Evolutionary conservation across 2,329 filamentous ascomycete genomes (phyloP), one percentile per base, ranked within the genome.

Genomic region (Hymenoscyphus infarciens): DNA sequence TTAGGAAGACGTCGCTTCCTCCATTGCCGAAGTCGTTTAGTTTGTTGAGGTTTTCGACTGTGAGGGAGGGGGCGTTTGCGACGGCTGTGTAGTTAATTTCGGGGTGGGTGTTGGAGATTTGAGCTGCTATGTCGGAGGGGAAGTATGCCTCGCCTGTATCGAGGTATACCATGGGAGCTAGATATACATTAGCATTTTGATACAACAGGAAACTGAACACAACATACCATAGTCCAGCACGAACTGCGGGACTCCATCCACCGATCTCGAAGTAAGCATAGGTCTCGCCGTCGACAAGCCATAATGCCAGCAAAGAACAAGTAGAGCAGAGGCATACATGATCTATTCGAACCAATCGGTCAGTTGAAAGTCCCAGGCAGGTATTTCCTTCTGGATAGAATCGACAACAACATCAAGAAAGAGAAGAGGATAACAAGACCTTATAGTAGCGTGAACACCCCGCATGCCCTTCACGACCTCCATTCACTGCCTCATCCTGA

Each of bases 131-230:
- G 64, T 81, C 80, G 52, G 80, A 80, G 5, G 82, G 82, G 56
- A 78, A 77, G 68, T 81, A 83, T 31, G 71, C 67, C 64, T 84
- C 82, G 64, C 75, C 65, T 29, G 76, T 77, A 65, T 82, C 77
- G 8, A 83, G 75, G 75, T 79, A 83, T 38, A 82, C 75, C 3
- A 83, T 64, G 7, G 82, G 82, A 38, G 81, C 82, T 83, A 57
- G n/a, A 52, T 45, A 67, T 11, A 11, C 4, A 59, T 52, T 31
- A 57, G 29, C 25, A 52, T 25, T 22, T 27, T 3, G 5, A 38
- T 52, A 25, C n/a, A 25, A 25, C 45, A 13, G 19, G 3, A 52
- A 15, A 5, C 2, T 52, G 45, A 22, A 45, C 22, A 39, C 55
- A 56, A 60, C 69, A 63, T 71, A 80, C 79, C 79, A 69, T 81